Percentiles rank a stretch among this genome's conserved stretches.
Evolutionary conservation across 805 yeast genomes (phyloP).

Genomic region (Groenewaldozyma tartarivorans): DNA sequence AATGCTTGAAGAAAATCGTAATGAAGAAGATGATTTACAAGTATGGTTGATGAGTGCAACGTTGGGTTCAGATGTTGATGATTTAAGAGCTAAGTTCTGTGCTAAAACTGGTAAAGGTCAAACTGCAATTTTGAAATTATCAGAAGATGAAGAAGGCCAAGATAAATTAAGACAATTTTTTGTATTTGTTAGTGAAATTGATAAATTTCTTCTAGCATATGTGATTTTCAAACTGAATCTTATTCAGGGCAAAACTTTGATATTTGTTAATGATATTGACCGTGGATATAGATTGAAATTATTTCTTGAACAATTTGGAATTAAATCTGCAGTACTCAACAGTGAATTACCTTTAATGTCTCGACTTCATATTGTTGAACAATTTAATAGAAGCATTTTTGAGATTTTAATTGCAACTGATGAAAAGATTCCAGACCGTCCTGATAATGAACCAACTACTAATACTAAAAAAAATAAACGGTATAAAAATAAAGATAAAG

Average conservation of each 20-base stretch:
- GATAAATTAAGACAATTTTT: conserved; percentile 73
- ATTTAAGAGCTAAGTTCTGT: conserved; percentile 68
- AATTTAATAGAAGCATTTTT: conserved; percentile 84
- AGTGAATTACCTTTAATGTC: conserved; percentile 91
- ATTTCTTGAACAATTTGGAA: conserved; percentile 90
- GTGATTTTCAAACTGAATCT: conserved; percentile 83
- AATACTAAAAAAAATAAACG: conserved; percentile 15
- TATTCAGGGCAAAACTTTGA: conserved; percentile 81
- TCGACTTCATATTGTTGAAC: conserved; percentile 89
- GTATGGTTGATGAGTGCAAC: conserved; percentile 96
- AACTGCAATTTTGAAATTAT: conserved; percentile 73
- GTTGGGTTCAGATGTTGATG: conserved; percentile 73
- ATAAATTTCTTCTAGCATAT: conserved; percentile 81
- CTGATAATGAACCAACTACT: conserved; percentile 12
- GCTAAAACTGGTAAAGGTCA: conserved; percentile 32
- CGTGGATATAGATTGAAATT: conserved; percentile 88
- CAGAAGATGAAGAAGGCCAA: conserved; percentile 52
- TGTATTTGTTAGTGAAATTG: conserved; percentile 79
- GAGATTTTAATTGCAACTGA: conserved; percentile 89
- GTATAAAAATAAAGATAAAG: conserved; percentile 44
- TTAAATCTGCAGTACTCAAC: conserved; percentile 77
- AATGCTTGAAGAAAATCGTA: conserved; percentile 43
- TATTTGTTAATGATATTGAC: conserved; percentile 90
- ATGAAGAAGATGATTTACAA: conserved; percentile 44
- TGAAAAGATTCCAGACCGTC: conserved; percentile 52